Percentiles rank a stretch among this genome's conserved stretches.
phyloP scores from a whole-genome alignment of 352 stramenopile genomes.

The Globisporangium uncinulatum region DNA sequence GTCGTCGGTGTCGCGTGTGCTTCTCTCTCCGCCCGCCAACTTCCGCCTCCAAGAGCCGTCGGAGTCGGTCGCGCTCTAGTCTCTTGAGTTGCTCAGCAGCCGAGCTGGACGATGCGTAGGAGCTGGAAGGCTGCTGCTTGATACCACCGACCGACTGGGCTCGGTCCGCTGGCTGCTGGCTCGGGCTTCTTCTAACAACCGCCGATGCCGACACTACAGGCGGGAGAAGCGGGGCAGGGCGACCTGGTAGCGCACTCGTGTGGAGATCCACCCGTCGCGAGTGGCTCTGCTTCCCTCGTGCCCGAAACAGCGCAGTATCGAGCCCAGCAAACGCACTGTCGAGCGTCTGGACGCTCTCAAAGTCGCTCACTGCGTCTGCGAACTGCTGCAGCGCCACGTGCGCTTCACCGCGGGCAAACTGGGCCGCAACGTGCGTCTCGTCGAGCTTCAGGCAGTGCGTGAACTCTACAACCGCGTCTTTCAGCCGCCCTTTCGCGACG shows the following conservation, averaged over 20 bases:
- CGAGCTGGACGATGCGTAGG: not conserved
- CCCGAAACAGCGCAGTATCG: conserved; percentile 16
- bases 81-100: conserved; percentile 3
- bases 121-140: no score
- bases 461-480: conserved; percentile 33
- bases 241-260: not conserved
- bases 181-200: not conserved
- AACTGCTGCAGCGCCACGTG: conserved; percentile 21
- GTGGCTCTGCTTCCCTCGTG: conserved; percentile 13
- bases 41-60: conserved; percentile 27
- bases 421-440: conserved; percentile 14
- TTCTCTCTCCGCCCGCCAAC: conserved; percentile 6
- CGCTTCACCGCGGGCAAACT: conserved; percentile 19
- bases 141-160: no score
- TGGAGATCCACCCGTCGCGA: conserved; percentile 14
- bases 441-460: conserved; percentile 30
- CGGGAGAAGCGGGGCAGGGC: not conserved
- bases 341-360: conserved; percentile 22
- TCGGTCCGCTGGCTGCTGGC: no score
- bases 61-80: conserved; percentile 30
- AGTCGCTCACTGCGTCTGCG: conserved; percentile 27
- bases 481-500: conserved; percentile 14
- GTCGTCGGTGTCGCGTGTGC: conserved; percentile 6
- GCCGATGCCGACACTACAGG: not conserved
- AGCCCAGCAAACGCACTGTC: conserved; percentile 14